Percentiles rank a stretch among this genome's conserved stretches.
Evolutionary conservation across 495 filamentous ascomycete species (phyloP).

Genomic region (Xylaria castorea): DNA sequence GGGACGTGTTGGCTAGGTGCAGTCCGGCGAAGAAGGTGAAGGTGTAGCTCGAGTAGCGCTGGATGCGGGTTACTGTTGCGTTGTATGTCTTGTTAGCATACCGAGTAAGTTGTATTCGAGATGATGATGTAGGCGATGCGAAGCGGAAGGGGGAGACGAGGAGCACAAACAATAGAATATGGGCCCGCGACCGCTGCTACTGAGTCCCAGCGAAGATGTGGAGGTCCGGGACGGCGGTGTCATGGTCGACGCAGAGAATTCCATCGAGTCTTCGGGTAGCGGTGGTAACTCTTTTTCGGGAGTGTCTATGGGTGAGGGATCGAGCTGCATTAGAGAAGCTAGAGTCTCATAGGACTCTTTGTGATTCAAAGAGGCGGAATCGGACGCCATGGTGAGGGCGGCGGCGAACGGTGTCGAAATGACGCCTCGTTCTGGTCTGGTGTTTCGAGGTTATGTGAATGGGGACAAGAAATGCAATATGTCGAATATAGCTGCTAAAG

Average conservation of each 20-base stretch:
- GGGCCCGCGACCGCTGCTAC: conserved; percentile 58
- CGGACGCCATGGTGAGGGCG: conserved; percentile 31
- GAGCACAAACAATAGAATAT: conserved; percentile 65
- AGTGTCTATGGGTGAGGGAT: conserved; percentile 80
- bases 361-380: conserved; percentile 35
- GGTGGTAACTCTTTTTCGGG: conserved; percentile 64
- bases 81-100: neutral
- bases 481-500: neutral
- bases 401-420: neutral
- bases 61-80: conserved; percentile 72
- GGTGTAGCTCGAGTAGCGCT: conserved; percentile 87
- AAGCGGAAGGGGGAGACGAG: neutral
- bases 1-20: conserved; percentile 80
- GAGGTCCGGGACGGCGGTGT: conserved; percentile 32
- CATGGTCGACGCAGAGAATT: conserved; percentile 36
- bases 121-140: conserved; percentile 6
- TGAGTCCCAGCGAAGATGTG: conserved; percentile 59
- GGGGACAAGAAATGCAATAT: neutral
- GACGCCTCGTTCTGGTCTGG: too few relatives aligned
- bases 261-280: conserved; percentile 42
- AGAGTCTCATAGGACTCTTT: conserved; percentile 59
- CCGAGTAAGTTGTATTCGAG: neutral
- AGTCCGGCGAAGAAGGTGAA: conserved; percentile 78
- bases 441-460: neutral
- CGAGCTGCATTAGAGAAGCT: conserved; percentile 75